These are phyloP conservation scores for Lactuca saligna DNA, from an alignment of 129 eudicot genomes.

Conservation along the genomic window DNA sequence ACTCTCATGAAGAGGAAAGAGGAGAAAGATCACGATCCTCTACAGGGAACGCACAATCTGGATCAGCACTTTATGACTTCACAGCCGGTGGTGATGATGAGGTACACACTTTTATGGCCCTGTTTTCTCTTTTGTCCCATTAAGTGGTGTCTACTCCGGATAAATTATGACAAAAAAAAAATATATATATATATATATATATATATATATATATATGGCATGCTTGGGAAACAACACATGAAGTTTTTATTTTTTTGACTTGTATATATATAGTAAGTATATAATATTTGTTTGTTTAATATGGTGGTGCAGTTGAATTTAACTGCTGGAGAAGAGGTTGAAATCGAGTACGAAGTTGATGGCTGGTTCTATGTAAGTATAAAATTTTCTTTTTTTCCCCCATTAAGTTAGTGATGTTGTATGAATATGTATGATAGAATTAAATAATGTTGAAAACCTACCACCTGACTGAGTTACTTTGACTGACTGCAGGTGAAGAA, in stretches of 20 bases:
- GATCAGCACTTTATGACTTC: constrained; percentile 94
- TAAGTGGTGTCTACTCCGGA: no score
- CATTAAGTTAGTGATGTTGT: neutral
- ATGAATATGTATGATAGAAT: neutral
- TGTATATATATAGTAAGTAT: neutral
- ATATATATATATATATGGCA: no score
- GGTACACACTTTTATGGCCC: constrained; percentile 38
- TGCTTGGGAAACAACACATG: no score
- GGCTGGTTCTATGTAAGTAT: constrained; percentile 99
- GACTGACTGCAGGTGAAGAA: constrained; percentile 71
- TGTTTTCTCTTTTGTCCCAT: neutral
- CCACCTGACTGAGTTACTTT: no score
- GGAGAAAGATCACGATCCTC: constrained; percentile 35
- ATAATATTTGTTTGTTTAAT: no score
- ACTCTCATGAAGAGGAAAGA: constrained; percentile 63
- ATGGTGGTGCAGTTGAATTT: constrained; percentile 59
- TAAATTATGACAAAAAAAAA: no score
- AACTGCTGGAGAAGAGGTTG: constrained; percentile 91
- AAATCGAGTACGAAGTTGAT: constrained; percentile 95
- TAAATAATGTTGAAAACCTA: no score
- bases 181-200: no score
- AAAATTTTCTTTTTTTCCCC: no score
- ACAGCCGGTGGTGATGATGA: constrained; percentile 99
- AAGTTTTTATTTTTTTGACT: neutral
- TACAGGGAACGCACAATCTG: constrained; percentile 60